These are phyloP conservation scores for Trypanosoma melophagium DNA, from an alignment of 208 protist genomes.

Conservation along the genomic window DNA sequence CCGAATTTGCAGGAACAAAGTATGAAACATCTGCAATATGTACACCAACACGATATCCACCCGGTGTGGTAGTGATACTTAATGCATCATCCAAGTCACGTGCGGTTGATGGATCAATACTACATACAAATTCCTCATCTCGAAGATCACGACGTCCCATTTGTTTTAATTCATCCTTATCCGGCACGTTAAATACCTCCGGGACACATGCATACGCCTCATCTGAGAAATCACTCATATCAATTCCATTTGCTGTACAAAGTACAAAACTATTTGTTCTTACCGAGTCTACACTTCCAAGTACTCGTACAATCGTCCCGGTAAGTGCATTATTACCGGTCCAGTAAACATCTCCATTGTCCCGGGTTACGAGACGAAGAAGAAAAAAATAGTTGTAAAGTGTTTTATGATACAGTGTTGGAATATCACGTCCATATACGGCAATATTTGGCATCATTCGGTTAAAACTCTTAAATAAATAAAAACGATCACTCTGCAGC, in stretches of 20 bases:
- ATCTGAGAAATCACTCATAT: conserved; percentile 50
- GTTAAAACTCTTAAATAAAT: conserved; percentile 70
- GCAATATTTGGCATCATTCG: conserved; percentile 52
- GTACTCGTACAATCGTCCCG: conserved; percentile 36
- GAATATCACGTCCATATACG: conserved; percentile 66
- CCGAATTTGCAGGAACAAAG: conserved; percentile 72
- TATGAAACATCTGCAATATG: conserved; percentile 94
- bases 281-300: conserved; percentile 43
- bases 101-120: conserved; percentile 86
- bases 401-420: conserved; percentile 28
- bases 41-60: conserved; percentile 89
- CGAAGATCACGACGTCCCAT: conserved; percentile 72
- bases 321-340: conserved; percentile 12
- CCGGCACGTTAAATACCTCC: conserved; percentile 42
- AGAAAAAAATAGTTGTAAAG: conserved; percentile 49
- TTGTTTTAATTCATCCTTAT: conserved; percentile 33
- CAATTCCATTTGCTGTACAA: conserved; percentile 38
- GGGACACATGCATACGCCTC: conserved; percentile 72
- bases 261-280: conserved; percentile 54
- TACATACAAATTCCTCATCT: conserved; percentile 78
- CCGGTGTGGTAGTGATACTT: conserved; percentile 47
- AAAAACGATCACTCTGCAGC: conserved; percentile 48
- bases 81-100: conserved; percentile 90
- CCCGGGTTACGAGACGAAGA: conserved; percentile 28
- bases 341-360: conserved; percentile 17